Evolutionary conservation across 2,329 filamentous ascomycete genomes (phyloP), one percentile per base, ranked within the genome.

Genomic region (Fusarium denticulatum): DNA sequence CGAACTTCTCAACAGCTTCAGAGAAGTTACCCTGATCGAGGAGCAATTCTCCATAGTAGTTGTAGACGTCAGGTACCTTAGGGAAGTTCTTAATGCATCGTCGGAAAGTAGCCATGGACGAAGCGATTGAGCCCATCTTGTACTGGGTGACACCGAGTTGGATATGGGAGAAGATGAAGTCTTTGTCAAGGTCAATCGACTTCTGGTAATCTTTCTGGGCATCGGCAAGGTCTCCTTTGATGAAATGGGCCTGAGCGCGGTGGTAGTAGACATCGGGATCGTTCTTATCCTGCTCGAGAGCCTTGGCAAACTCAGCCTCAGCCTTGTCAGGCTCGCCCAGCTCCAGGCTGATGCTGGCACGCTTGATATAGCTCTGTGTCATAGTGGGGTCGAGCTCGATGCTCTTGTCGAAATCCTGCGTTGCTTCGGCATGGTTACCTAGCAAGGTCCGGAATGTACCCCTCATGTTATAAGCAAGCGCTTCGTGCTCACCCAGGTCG

Each of bases 181-280:
- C 92, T 77, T 91, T 90, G 86, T 99, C 96, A 36, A 99, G 89
- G 79, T 99, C 96, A 79, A 99, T 99, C 6, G 96, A 98, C 86
- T 97, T 98, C 83, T 99, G 96, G 86, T 99, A 99, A 85, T 99
- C 96, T 86, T 97, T 97, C 68, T 96, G 95, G 9, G 96, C 96
- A 76, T 97, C 94, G 63, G 92, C 91, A 77, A 97, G 97, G 81
- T 98, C 96, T 64, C 92, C 92, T 78, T 97, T 94, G 84, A 99
- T 98, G 86, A 99, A 99, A 86, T 98, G 95, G 28, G 98, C 91
- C 84, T 99, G 96, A 20, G 96, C 96, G 72, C 96, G 95, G 88
- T 99, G 96, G 87, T 99, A 99, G 89, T 95, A 99, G 82, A 99
- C 97, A 80, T 99, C 96, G 12, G 96, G 96, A 79, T 99, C 96